A percentile compares a stretch with the other conserved stretches of the same genome.
Evolutionary conservation across 305 asterid species (phyloP).

Genomic region (Rubia occidens): DNA sequence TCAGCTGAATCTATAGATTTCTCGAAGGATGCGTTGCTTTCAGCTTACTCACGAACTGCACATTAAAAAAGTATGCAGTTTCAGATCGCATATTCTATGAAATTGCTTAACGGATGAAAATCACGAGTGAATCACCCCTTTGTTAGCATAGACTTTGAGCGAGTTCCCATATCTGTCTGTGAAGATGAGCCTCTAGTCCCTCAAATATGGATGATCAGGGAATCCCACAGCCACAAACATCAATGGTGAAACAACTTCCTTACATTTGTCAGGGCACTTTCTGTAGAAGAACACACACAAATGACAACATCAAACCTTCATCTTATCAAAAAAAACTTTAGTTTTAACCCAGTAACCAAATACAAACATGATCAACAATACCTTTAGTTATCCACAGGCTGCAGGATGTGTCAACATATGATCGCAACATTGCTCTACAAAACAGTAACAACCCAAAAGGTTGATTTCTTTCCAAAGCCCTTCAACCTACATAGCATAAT

Average conservation of each 20-base stretch:
- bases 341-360: too few relatives aligned
- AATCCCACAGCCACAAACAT: conserved; percentile 85
- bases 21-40: conserved; percentile 34
- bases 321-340: too few relatives aligned
- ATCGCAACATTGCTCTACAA: conserved; percentile 42
- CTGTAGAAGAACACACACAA: too few relatives aligned
- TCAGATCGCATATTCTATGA: too few relatives aligned
- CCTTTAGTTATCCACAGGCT: conserved; percentile 56
- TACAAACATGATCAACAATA: conserved; percentile 9
- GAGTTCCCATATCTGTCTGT: conserved; percentile 54
- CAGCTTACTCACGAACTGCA: conserved; percentile 51
- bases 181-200: conserved; percentile 60
- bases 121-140: too few relatives aligned
- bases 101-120: too few relatives aligned
- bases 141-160: conserved; percentile 31
- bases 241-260: conserved; percentile 68
- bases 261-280: conserved; percentile 71
- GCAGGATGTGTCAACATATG: conserved; percentile 39
- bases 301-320: too few relatives aligned
- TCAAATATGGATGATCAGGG: conserved; percentile 77
- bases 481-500: conserved; percentile 39
- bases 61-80: too few relatives aligned
- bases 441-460: conserved; percentile 51
- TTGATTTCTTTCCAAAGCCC: conserved; percentile 52
- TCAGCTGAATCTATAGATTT: conserved; percentile 50